Base-by-base conservation (phyloP, 202 grass and related monocot genomes). In the Saccharum hybrid region DNA sequence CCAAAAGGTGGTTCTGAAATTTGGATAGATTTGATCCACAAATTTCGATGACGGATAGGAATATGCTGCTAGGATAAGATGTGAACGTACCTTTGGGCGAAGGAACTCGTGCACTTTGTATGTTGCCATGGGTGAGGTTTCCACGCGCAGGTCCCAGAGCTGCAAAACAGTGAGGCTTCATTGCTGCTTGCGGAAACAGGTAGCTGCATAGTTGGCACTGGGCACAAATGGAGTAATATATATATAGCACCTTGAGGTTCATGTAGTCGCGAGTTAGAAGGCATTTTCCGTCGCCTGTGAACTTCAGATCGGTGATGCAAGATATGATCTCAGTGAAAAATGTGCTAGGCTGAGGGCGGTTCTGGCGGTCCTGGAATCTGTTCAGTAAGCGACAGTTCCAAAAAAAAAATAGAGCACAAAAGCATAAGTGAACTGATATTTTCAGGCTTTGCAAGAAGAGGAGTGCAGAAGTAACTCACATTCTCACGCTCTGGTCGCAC, bases 61-160 rank as follows among this genome's bases (percentile, higher is more conserved):
- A 10, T 43, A 43, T 40, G 38, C 38, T 40, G 4, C 38, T 1
- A 40, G 40, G 2, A 4, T 48, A 48, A n/a, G 82, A 2, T 33
- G 40, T 37, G 30, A 56, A 74, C 14, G 15, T 80, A 86, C 90
- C 90, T 91, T 91, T 14, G 86, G 83, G 57, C 83, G 79, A 76
- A 88, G 86, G 71, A 80, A 88, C 56, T 84, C 80, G 19, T 88
- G 86, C 41, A 88, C 78, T 38, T 81, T 86, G 81, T 86, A 86
- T 18, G 66, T 83, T 22, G 84, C 73, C 0, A 92, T 16, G 4
- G 90, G 90, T 26, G 69, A 81, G 52, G 57, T 81, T 11, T 88
- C 90, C 70, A 81, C 68, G 3, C 69, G 83, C 86, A 88, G 51
- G 86, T 88, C 90, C 90, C 86, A 91, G 74, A 91, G 79, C 90